phyloP scores from a whole-genome alignment of 495 filamentous ascomycete genomes.

The Hamigera avellanea region DNA sequence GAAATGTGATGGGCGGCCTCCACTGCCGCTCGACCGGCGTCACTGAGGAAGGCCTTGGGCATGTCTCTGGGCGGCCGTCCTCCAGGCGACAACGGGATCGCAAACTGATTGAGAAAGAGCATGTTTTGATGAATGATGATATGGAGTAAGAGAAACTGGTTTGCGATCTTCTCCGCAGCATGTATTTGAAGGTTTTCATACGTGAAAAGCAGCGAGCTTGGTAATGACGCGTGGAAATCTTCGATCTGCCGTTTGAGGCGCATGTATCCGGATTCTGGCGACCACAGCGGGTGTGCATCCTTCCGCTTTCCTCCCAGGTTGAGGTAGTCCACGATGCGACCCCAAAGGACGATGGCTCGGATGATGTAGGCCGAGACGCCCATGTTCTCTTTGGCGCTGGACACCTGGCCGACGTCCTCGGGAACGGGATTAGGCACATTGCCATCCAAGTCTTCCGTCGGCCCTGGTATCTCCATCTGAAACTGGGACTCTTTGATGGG shows the following conservation, averaged over 20 bases:
- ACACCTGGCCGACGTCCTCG: slow-evolving; percentile 49
- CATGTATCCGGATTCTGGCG: slow-evolving; percentile 62
- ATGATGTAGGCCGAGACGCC: slow-evolving; percentile 89
- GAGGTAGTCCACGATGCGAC: slow-evolving; percentile 76
- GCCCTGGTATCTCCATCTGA: slow-evolving; percentile 79
- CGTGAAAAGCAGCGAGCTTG: slow-evolving; percentile 57
- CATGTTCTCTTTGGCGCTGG: slow-evolving; percentile 74
- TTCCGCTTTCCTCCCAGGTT: slow-evolving; percentile 83
- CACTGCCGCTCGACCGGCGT: slow-evolving; percentile 64
- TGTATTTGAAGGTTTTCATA: slow-evolving; percentile 77
- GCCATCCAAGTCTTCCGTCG: slow-evolving; percentile 76
- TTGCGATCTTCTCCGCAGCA: slow-evolving; percentile 70
- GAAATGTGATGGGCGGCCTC: slow-evolving; percentile 88
- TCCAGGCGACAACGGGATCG: slow-evolving; percentile 59
- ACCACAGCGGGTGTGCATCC: slow-evolving; percentile 70
- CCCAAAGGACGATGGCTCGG: slow-evolving; percentile 77
- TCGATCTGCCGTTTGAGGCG: slow-evolving; percentile 59
- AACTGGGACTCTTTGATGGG: slow-evolving; percentile 86
- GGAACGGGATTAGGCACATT: slow-evolving; percentile 53
- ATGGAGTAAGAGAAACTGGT: slow-evolving; percentile 92
- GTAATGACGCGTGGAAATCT: slow-evolving; percentile 57
- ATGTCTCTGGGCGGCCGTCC: slow-evolving; percentile 59
- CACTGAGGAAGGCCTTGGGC: slow-evolving; percentile 67
- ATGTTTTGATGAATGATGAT: slow-evolving; percentile 81
- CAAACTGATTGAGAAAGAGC: slow-evolving; percentile 82